These are phyloP conservation scores for Xylariaceae sp. DNA, from an alignment of 2,329 filamentous ascomycete species.

Conservation along the genomic window DNA sequence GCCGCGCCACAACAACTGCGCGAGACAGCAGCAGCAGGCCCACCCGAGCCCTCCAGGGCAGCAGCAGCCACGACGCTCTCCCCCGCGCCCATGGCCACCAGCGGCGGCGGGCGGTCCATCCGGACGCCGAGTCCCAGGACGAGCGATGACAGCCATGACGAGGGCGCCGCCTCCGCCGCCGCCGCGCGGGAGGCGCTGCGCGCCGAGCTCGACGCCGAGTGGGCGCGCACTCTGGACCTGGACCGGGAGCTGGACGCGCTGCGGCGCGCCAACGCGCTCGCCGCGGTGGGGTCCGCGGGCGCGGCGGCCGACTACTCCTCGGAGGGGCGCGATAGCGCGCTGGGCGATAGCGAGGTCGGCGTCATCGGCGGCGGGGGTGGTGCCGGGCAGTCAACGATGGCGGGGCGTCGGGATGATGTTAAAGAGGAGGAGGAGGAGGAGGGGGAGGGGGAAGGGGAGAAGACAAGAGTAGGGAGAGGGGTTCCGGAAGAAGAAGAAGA, in stretches of 20 bases:
- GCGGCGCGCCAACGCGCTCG: conserved; percentile 3
- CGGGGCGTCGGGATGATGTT: too few species aligned
- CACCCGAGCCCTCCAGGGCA: too few species aligned
- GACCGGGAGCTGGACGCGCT: conserved; percentile 4
- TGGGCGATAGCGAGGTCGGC: not conserved
- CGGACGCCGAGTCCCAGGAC: conserved; percentile 8
- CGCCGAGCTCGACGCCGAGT: conserved; percentile 17
- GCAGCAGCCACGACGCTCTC: too few species aligned
- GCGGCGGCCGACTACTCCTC: too few species aligned
- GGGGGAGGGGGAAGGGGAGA: too few species aligned
- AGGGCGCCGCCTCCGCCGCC: conserved; percentile 1
- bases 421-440: too few species aligned
- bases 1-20: not conserved
- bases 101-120: conserved; percentile 1
- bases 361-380: not conserved
- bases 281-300: not conserved
- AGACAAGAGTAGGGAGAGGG: too few species aligned
- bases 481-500: too few species aligned
- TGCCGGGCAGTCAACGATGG: too few species aligned
- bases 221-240: conserved; percentile 12
- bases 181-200: conserved; percentile 15
- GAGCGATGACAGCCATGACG: conserved; percentile 7
- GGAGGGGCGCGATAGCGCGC: too few species aligned
- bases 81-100: not conserved
- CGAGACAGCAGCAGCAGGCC: too few species aligned